Base-by-base conservation (phyloP, 352 stramenopile genomes). In the Globisporangium solare region DNA sequence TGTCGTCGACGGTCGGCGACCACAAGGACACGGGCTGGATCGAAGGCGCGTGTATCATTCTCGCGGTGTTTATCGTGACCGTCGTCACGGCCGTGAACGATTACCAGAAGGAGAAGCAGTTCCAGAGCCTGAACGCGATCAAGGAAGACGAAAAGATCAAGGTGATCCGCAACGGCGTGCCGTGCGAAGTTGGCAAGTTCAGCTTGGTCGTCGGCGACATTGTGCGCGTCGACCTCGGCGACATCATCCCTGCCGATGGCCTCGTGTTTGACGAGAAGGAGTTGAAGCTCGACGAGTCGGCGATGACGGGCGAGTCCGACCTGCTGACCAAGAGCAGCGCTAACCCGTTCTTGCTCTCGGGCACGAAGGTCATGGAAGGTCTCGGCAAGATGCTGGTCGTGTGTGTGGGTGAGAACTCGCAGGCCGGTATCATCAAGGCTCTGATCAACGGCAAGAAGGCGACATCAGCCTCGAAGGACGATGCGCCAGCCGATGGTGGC, bases 351-450 rank as follows among this genome's bases (percentile, higher is more conserved):
- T 60, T 98, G 24, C 71, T 98, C 10, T 97, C 85, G 8, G 93
- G 91, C 39, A 98, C 92, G 37, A 94, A 92, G 32, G 82, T 96
- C 14, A 95, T 94, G 66, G 85, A 93, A 51, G 95, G 95, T n/a
- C 74, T 88, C 3, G 89, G 76, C 40, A 82, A 86, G 56, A 97
- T 97, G 77, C 72, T 98, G 31, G 89, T 97, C 8, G 78, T 95
- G 32, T 94, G 89, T 24, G 93, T 98, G 15, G 94, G 95, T 20
- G 83, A 86, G 41, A 64, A 97, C 66, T 95, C 75, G 31, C 88
- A 97, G 56, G 93, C 90, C 54, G 92, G 92, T 51, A 92, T 94
- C 47, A 98, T 98, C 63, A 82, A 83, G 52, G 74, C 58, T 18
- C 61, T 88, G 11, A 80, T 88, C 18, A 79, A 91, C 75, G 73